Evolutionary conservation across 192 early-diverging fungal genomes (phyloP).

Genomic region (Podila minutissima): DNA sequence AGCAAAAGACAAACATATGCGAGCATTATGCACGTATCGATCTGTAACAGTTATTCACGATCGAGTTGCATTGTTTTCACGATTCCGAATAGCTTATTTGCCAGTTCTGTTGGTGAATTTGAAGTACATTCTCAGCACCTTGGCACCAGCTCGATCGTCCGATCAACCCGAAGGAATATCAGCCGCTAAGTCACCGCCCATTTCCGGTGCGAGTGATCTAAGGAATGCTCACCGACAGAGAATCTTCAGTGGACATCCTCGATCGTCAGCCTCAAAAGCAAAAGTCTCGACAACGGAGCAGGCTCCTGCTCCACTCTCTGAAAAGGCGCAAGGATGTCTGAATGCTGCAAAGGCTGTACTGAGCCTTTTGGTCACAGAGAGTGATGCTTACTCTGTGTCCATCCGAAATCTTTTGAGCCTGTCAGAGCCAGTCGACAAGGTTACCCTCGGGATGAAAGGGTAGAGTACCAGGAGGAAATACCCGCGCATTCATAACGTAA

Average conservation of each 20-base stretch:
- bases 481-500: too few relatives aligned
- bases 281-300: not conserved
- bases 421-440: conserved; percentile 1
- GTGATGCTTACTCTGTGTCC: conserved; percentile 25
- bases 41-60: not conserved
- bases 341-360: conserved; percentile 22
- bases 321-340: conserved; percentile 23
- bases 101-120: conserved; percentile 14
- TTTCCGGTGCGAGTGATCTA: not conserved
- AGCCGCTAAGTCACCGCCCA: not conserved
- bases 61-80: not conserved
- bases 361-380: conserved; percentile 24
- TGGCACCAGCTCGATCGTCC: conserved; percentile 8
- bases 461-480: not conserved
- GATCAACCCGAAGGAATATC: conserved; percentile 6
- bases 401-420: conserved; percentile 42
- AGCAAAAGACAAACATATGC: not conserved
- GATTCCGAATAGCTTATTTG: not conserved
- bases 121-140: conserved; percentile 23
- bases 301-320: conserved; percentile 1
- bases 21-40: too few relatives aligned
- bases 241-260: conserved; percentile 10
- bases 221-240: not conserved
- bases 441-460: conserved; percentile 68
- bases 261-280: not conserved